These are phyloP conservation scores for Phytophthora sojae DNA, from an alignment of 352 stramenopile genomes.

Conservation along the genomic window DNA sequence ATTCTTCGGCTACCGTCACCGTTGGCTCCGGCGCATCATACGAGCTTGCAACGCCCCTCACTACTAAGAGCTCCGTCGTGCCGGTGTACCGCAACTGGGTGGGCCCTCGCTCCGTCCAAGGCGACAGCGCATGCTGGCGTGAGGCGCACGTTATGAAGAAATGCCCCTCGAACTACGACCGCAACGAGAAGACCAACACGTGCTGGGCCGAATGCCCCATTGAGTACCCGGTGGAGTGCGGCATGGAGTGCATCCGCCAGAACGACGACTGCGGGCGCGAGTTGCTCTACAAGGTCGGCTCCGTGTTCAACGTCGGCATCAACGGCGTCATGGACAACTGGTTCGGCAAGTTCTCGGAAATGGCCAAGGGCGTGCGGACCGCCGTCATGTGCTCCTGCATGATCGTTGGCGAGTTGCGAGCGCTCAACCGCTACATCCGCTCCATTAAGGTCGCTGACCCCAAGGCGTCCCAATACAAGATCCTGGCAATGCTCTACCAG, in stretches of 20 bases:
- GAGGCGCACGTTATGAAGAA: constrained; percentile 42
- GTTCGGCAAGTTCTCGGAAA: constrained; percentile 46
- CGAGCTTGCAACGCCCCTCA: constrained; percentile 24
- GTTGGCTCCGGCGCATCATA: constrained; percentile 26
- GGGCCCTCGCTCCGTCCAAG: constrained; percentile 17
- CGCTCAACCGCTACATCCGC: constrained; percentile 37
- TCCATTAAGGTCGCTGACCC: constrained; percentile 35
- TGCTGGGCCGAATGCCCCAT: constrained; percentile 64
- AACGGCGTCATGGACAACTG: constrained; percentile 50
- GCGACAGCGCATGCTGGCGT: constrained; percentile 28
- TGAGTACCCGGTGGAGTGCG: constrained; percentile 40
- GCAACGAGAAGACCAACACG: constrained; percentile 47
- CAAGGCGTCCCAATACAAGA: constrained; percentile 39
- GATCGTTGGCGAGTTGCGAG: constrained; percentile 35
- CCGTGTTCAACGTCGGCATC: constrained; percentile 41
- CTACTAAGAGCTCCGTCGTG: constrained; percentile 29
- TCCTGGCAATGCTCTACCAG: constrained; percentile 46
- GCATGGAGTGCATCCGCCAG: constrained; percentile 46
- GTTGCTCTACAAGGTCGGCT: constrained; percentile 43
- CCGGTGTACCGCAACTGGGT: constrained; percentile 46
- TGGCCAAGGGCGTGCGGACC: constrained; percentile 50
- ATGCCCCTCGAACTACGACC: constrained; percentile 45
- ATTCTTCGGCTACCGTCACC: constrained; percentile 27
- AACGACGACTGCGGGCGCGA: constrained; percentile 44
- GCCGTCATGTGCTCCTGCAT: too few relatives aligned